Base-by-base conservation (phyloP, 1,284 basidiomycete species). In the Tylopilus sp. region DNA sequence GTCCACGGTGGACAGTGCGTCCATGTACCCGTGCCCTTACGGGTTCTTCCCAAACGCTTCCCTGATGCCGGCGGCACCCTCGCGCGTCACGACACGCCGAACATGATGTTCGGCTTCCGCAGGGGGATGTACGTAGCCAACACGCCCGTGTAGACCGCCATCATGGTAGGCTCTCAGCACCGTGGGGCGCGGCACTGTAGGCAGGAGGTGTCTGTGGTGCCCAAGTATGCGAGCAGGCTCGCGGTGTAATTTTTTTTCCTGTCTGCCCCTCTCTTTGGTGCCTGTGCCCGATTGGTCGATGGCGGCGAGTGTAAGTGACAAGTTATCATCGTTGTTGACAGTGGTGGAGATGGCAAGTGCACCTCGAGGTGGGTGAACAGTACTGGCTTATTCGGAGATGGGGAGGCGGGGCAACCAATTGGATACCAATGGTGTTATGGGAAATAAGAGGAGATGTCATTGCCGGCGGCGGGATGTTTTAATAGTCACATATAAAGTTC, bases 101-200 rank as follows among this genome's bases (percentile, higher is more conserved):
- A 57, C 19, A 52, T 64, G 16, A 23, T 39, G 2, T 61, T 39
- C 36, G 61, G 59, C 4, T 60, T 62, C 36, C 59, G 58, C 11
- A 38, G 48, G 18, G 50, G 57, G 2, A 57, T 58, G 12, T 62
- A 58, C 2, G 50, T 51, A 3, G 58, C 60, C 1, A 49, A 61
- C 15, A 21, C 44, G 18, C 51, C 56, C 13, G 36, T 57, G 31
- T 64, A 57, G 57, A 48, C 18, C 4, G 54, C 41, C 10, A 51
- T 63, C 19, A 55, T 44, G n/a, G 35, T 44, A 41, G 19, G 28
- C 35, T 59, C 19, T 30, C 48, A 3, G 30, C 25, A 15, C 25
- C 49, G 13, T 25, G 36, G 31, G 57, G 2, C 21, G 21, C 21
- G 21, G n/a, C n/a, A n/a, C n/a, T 23, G 21, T 6, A 55, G 46